Base-by-base conservation (phyloP, 208 protist species). In the Crithidia brevicula region DNA sequence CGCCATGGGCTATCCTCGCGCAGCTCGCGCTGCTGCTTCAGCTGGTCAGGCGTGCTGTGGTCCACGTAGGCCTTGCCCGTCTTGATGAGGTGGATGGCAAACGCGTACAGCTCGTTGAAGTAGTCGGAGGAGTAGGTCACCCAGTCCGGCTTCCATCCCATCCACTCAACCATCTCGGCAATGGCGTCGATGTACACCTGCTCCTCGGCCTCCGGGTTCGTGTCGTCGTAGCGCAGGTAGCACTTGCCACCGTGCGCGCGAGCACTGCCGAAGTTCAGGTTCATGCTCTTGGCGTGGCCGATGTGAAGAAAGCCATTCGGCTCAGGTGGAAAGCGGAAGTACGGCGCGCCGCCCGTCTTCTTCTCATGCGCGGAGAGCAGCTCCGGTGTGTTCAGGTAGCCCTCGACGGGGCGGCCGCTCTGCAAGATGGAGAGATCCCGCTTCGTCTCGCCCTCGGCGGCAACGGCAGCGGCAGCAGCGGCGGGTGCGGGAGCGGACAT, bases 281-380 rank as follows among this genome's bases (percentile, higher is more conserved):
- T 97, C 97, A 99, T 99, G 65, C 98, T 97, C 86, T 99, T 99
- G 10, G 98, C 98, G 75, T 99, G 99, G 22, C 99, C 99, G 84
- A 99, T 99, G 81, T 99, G 99, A 9, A 99, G 83, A 72, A 98
- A 99, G 30, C 99, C 99, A 62, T 98, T 98, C 28, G 98, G 97
- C 88, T 99, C 97, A 18, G 98, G 98, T 1, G 98, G 98, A 68
- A 99, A 99, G 49, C 98, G 89, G 73, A 97, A 97, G 79, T 93
- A 95, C n/a, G 82, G 87, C 36, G 67, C 80, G n/a, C 89, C 88
- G 22, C 71, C 79, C 1, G 92, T 97, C 18, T 74, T 28, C 52
- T 67, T 64, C 25, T 66, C 30, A 60, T 97, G 92, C 46, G 79
- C 77, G 46, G 77, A 81, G 53, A 92, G 40, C 30, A 97, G 74